These are phyloP conservation scores for Aspergillus tanneri DNA, from an alignment of 2,329 filamentous ascomycete genomes.

Conservation along the genomic window DNA sequence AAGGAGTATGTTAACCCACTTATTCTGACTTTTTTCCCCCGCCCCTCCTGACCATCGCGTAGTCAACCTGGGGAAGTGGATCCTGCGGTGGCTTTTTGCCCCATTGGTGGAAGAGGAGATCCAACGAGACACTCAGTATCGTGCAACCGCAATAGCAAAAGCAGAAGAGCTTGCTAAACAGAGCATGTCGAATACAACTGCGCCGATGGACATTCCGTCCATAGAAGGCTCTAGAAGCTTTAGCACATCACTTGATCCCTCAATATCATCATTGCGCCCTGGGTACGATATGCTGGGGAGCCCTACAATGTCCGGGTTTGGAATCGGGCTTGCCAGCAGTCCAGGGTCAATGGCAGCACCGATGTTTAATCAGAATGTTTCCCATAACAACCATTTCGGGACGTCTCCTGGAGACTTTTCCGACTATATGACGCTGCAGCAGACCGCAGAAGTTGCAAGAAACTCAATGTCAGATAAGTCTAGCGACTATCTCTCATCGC, in stretches of 20 bases:
- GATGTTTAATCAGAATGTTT: constrained; percentile 20
- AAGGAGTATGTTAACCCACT: constrained; percentile 64
- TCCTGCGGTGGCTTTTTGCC: constrained; percentile 86
- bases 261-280: constrained; percentile 58
- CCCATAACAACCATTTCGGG: constrained; percentile 31
- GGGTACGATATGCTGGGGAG: constrained; percentile 60
- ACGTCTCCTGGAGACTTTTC: constrained; percentile 34
- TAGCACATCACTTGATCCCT: constrained; percentile 35
- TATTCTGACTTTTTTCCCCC: not conserved
- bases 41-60: constrained; percentile 7
- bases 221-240: constrained; percentile 26
- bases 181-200: constrained; percentile 59
- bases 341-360: constrained; percentile 50
- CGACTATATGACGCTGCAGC: constrained; percentile 49
- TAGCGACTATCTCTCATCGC: constrained; percentile 74
- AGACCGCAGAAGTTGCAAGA: constrained; percentile 49
- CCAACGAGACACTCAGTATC: constrained; percentile 70
- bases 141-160: constrained; percentile 65
- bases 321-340: constrained; percentile 71
- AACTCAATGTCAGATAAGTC: constrained; percentile 59
- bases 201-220: constrained; percentile 58
- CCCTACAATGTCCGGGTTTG: constrained; percentile 70
- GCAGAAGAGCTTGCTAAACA: constrained; percentile 59
- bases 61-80: constrained; percentile 98
- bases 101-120: constrained; percentile 89